Evolutionary conservation across 495 filamentous ascomycete species (phyloP).

Genomic region (Penicillium egyptiacum): DNA sequence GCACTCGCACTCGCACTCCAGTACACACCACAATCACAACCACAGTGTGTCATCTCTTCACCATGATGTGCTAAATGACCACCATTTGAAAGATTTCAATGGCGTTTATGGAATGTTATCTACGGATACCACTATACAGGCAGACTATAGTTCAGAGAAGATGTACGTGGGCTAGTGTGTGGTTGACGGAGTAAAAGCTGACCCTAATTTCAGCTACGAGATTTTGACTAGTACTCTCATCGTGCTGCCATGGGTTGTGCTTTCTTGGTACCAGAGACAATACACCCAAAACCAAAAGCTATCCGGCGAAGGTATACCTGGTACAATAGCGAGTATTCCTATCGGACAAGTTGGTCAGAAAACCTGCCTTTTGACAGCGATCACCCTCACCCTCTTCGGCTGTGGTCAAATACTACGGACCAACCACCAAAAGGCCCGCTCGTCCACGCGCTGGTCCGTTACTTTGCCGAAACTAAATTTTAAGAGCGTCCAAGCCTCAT

Average conservation of each 20-base stretch:
- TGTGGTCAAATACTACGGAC: conserved; percentile 23
- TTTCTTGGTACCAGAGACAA: conserved; percentile 44
- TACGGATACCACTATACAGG: neutral
- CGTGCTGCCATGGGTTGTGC: conserved; percentile 41
- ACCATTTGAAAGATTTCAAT: conserved; percentile 9
- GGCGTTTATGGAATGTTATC: neutral
- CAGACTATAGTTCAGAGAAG: conserved; percentile 9
- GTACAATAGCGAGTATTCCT: neutral
- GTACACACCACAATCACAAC: conserved; percentile 17
- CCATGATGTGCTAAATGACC: conserved; percentile 15
- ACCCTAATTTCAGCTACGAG: conserved; percentile 31
- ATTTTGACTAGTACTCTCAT: conserved; percentile 33
- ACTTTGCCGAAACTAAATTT: conserved; percentile 23
- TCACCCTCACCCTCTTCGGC: conserved; percentile 35
- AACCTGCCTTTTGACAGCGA: conserved; percentile 25
- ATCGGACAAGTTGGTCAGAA: conserved; percentile 20
- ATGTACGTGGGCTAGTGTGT: conserved; percentile 18
- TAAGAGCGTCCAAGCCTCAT: conserved; percentile 15
- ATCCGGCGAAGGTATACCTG: conserved; percentile 3
- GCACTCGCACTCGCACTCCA: conserved; percentile 37
- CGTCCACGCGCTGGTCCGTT: conserved; percentile 6
- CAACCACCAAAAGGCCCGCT: conserved; percentile 10
- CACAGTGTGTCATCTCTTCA: conserved; percentile 21
- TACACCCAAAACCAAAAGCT: conserved; percentile 19
- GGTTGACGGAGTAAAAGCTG: conserved; percentile 11